Conservation (phyloP, 108 stramenopile species). For the Licmophora abbreviata region DNA sequence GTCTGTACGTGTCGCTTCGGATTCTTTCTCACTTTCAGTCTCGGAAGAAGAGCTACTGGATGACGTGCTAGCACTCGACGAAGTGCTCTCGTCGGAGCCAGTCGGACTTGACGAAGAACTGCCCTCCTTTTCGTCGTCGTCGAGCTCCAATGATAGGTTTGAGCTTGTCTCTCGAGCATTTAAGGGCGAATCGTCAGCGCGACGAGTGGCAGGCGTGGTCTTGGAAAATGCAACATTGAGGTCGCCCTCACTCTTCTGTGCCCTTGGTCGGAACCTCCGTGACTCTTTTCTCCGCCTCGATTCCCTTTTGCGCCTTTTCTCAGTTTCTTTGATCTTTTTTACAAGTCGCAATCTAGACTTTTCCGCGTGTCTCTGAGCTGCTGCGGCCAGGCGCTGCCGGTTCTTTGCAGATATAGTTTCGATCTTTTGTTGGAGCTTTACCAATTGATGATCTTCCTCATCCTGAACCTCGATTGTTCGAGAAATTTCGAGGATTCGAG, state of each 20-base stretch:
- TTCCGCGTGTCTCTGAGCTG: conserved; percentile 45
- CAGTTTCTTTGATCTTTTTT: conserved; percentile 52
- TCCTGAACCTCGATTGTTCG: conserved; percentile 79
- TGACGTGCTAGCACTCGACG: conserved; percentile 52
- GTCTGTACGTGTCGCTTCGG: background rate
- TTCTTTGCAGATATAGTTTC: conserved; percentile 72
- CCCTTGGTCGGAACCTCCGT: conserved; percentile 5
- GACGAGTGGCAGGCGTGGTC: too few species aligned
- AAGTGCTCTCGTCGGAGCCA: too few species aligned
- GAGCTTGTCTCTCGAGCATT: background rate
- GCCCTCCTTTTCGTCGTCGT: conserved; percentile 10
- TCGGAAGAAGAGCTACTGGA: conserved; percentile 77
- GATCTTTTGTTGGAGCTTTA: conserved; percentile 67
- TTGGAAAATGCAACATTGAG: background rate
- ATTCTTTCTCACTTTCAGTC: conserved; percentile 62
- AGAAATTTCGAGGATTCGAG: conserved; percentile 69
- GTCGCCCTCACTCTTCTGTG: background rate
- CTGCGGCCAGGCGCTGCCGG: conserved; percentile 48
- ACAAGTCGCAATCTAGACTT: conserved; percentile 37
- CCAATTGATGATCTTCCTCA: conserved; percentile 74
- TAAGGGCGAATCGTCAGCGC: too few species aligned
- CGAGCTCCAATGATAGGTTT: background rate
- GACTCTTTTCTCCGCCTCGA: conserved; percentile 7
- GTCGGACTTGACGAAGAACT: conserved; percentile 26
- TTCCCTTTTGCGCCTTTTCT: conserved; percentile 45